A percentile compares a stretch with the other conserved stretches of the same genome.
Conservation (phyloP, 2,329 filamentous ascomycete genomes). For the Torrubiella hemipterigena region DNA sequence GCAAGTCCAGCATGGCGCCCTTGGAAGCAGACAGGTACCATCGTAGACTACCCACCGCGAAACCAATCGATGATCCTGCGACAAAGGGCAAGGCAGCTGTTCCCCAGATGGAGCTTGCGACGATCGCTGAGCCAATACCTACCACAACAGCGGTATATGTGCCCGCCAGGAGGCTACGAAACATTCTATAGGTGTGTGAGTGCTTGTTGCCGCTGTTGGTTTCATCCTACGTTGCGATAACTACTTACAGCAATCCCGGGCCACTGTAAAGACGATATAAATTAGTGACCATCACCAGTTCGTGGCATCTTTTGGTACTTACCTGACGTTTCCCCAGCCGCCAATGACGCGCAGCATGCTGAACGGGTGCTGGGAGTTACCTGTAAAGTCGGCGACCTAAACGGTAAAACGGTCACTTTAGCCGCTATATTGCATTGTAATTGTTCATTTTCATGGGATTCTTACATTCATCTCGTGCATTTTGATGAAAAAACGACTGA, state of each 20-base stretch:
- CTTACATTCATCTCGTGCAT: no score
- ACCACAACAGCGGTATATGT: constrained; percentile 9
- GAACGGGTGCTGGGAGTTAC: constrained; percentile 5
- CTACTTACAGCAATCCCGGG: constrained; percentile 7
- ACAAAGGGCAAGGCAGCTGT: constrained; percentile 12
- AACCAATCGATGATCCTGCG: constrained; percentile 10
- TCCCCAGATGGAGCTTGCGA: constrained; percentile 11
- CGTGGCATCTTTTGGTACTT: neutral
- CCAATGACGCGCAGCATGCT: constrained; percentile 9
- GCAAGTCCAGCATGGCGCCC: constrained; percentile 10
- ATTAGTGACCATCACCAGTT: neutral
- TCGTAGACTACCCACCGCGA: constrained; percentile 9
- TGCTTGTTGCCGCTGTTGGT: neutral
- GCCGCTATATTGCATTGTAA: no score
- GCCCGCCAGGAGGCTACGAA: constrained; percentile 13
- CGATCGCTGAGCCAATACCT: constrained; percentile 8
- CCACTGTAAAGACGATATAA: constrained; percentile 1
- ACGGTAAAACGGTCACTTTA: no score
- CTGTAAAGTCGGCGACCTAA: no score
- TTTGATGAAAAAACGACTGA: no score
- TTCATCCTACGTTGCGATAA: neutral
- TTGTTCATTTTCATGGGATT: no score
- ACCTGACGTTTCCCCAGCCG: constrained; percentile 11
- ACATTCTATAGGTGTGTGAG: constrained; percentile 8
- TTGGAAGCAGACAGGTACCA: constrained; percentile 10